Conservation (phyloP, 1,139 yeast genomes). For the Geotrichum bryndzae region DNA sequence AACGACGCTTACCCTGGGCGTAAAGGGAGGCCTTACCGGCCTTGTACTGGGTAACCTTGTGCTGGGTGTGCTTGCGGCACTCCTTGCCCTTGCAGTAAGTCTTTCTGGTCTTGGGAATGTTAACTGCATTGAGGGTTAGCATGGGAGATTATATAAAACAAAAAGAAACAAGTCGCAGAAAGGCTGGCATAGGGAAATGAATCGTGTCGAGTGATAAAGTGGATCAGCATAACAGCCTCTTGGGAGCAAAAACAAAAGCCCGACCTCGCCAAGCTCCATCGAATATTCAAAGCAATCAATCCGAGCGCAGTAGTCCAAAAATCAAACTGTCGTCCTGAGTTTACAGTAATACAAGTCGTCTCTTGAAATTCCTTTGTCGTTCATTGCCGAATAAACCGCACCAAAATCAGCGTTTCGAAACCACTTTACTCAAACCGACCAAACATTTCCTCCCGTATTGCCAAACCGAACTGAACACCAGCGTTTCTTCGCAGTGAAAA, state of each 20-base stretch:
- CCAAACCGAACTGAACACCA: not conserved
- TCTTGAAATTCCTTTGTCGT: too few relatives aligned
- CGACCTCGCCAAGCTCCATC: too few relatives aligned
- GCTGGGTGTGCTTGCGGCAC: slow-evolving; percentile 99
- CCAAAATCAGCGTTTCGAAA: not conserved
- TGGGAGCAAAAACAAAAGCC: too few relatives aligned
- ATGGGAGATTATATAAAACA: not conserved
- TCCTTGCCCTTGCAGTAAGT: slow-evolving; percentile 99
- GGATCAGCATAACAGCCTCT: too few relatives aligned
- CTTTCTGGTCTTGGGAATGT: slow-evolving; percentile 99
- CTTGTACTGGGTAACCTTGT: slow-evolving; percentile 99
- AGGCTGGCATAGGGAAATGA: too few relatives aligned
- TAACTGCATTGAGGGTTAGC: slow-evolving; percentile 51
- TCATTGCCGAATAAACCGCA: too few relatives aligned
- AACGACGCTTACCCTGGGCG: slow-evolving; percentile 99
- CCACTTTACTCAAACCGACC: not conserved
- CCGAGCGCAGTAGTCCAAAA: too few relatives aligned
- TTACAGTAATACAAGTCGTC: too few relatives aligned
- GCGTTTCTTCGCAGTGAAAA: not conserved
- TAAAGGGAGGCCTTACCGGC: slow-evolving; percentile 99
- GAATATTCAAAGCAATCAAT: too few relatives aligned
- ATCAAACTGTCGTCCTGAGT: too few relatives aligned
- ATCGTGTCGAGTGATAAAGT: too few relatives aligned
- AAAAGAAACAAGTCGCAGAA: too few relatives aligned
- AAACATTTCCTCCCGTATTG: not conserved